phyloP scores from a whole-genome alignment of 2,329 filamentous ascomycete species.

The Rhinocladiella similis region DNA sequence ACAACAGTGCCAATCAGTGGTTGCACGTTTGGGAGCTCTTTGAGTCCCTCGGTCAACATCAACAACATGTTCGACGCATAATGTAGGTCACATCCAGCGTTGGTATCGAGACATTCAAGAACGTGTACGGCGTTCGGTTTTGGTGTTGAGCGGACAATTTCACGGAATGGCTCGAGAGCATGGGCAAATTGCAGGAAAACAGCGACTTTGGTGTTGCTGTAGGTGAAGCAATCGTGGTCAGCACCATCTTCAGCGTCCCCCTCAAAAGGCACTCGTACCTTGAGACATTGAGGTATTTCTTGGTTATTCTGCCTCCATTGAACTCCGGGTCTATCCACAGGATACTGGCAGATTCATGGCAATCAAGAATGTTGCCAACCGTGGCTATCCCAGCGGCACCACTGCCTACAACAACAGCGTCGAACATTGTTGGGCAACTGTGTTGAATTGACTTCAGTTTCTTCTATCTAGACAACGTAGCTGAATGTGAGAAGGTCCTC shows the following conservation, averaged over 20 bases:
- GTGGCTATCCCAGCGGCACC: conserved; percentile 61
- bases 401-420: conserved; percentile 59
- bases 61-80: conserved; percentile 59
- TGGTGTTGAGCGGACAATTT: conserved; percentile 50
- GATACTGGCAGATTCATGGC: conserved; percentile 49
- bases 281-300: conserved; percentile 62
- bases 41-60: conserved; percentile 45
- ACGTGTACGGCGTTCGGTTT: conserved; percentile 56
- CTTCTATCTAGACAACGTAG: neutral
- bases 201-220: conserved; percentile 61
- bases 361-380: conserved; percentile 62
- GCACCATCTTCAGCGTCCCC: neutral
- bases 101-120: conserved; percentile 56
- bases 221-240: neutral
- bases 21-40: conserved; percentile 39
- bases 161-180: conserved; percentile 53
- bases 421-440: conserved; percentile 38
- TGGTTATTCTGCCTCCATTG: conserved; percentile 53
- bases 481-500: neutral
- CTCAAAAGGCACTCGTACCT: conserved; percentile 36
- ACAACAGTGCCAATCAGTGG: conserved; percentile 37
- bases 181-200: conserved; percentile 60
- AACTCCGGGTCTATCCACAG: conserved; percentile 62
- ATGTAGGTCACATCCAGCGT: conserved; percentile 58
- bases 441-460: neutral